phyloP scores from a whole-genome alignment of 2,329 filamentous ascomycete species.

The Mollisiaceae sp. region DNA sequence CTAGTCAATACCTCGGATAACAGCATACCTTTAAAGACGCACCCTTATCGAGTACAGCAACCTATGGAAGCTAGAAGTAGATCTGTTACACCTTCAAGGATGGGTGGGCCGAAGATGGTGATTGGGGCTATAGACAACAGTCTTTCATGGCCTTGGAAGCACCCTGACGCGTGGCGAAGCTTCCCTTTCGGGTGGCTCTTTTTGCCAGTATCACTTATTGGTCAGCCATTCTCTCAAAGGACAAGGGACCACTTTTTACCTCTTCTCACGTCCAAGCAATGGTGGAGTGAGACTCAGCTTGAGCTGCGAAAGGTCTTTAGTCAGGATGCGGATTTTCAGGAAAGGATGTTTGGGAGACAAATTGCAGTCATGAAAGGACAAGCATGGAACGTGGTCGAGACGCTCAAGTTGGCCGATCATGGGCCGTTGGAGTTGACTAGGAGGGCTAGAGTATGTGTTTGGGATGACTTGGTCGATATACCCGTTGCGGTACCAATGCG shows the following conservation, averaged over 20 bases:
- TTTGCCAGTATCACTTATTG: slow-evolving; percentile 93
- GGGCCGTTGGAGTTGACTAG: slow-evolving; percentile 92
- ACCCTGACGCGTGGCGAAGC: slow-evolving; percentile 76
- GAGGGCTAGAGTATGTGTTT: slow-evolving; percentile 89
- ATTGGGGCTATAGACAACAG: slow-evolving; percentile 98
- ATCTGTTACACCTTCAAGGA: slow-evolving; percentile 44
- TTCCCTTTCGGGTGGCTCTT: slow-evolving; percentile 99
- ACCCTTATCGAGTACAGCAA: slow-evolving; percentile 78
- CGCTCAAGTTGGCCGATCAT: slow-evolving; percentile 89
- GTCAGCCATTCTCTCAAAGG: slow-evolving; percentile 92
- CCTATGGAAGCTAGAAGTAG: slow-evolving; percentile 78
- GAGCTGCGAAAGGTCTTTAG: slow-evolving; percentile 87
- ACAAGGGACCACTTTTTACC: slow-evolving; percentile 96
- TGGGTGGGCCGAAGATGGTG: slow-evolving; percentile 58
- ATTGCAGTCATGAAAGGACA: slow-evolving; percentile 99
- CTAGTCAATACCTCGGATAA: slow-evolving; percentile 45
- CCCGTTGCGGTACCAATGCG: slow-evolving; percentile 92
- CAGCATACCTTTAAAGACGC: slow-evolving; percentile 46
- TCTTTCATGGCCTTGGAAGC: slow-evolving; percentile 83
- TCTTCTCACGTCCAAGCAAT: slow-evolving; percentile 88
- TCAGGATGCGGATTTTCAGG: slow-evolving; percentile 93
- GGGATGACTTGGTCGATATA: slow-evolving; percentile 97
- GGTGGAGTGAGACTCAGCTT: slow-evolving; percentile 95
- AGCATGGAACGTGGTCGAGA: slow-evolving; percentile 99
- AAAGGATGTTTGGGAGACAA: slow-evolving; percentile 98